Evolutionary conservation across 169 alveolate genomes (phyloP).

Genomic region (Sarcocystis neurona): DNA sequence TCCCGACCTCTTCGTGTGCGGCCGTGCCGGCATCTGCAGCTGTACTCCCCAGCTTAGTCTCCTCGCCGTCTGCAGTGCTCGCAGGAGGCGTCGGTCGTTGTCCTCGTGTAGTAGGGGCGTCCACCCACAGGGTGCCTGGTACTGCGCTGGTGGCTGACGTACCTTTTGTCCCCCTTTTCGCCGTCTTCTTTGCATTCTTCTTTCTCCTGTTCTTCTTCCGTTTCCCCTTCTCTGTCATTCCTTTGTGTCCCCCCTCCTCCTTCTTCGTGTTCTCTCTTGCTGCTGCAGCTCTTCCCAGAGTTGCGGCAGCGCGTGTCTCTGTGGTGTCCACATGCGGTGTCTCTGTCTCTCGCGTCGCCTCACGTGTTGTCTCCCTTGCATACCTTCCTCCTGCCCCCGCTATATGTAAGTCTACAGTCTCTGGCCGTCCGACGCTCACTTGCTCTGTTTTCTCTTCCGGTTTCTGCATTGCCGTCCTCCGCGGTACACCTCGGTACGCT

Average conservation of each 20-base stretch:
- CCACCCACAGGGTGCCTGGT: no score
- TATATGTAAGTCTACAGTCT: no score
- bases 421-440: no score
- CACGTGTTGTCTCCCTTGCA: neutral
- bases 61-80: no score
- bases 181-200: neutral
- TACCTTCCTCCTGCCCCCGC: neutral
- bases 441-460: no score
- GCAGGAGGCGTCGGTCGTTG: no score
- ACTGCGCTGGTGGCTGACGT: no score
- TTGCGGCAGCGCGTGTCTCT: neutral
- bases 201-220: neutral
- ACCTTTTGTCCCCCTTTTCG: no score
- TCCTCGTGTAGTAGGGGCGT: no score
- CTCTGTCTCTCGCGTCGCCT: neutral
- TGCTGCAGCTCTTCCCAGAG: neutral
- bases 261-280: neutral
- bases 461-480: no score
- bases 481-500: no score
- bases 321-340: neutral
- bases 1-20: neutral
- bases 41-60: no score
- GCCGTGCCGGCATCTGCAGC: neutral
- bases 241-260: neutral
- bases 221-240: neutral